Evolutionary conservation across 192 early-diverging fungal genomes (phyloP).

Genomic region (Phlyctochytrium bullatum): DNA sequence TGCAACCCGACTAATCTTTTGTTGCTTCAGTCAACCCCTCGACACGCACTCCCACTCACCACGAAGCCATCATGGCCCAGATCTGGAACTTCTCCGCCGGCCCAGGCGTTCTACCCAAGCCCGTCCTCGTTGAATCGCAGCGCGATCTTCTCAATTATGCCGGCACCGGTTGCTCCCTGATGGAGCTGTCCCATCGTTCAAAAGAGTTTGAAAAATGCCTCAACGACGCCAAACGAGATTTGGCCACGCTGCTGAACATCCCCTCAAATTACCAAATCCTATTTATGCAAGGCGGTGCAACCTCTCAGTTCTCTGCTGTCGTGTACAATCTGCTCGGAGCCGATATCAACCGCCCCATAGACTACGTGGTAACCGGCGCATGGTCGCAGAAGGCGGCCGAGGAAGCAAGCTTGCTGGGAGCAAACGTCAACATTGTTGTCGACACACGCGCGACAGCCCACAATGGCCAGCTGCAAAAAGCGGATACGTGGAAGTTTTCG

Average conservation of each 20-base stretch:
- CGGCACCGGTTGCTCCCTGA: constrained; percentile 81
- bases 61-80: neutral
- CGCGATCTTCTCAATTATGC: constrained; percentile 79
- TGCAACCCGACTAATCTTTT: too few species aligned
- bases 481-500: constrained; percentile 65
- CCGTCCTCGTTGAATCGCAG: constrained; percentile 83
- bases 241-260: constrained; percentile 71
- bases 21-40: too few species aligned
- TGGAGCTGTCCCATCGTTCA: constrained; percentile 96
- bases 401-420: constrained; percentile 81
- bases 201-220: constrained; percentile 76
- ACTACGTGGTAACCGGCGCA: constrained; percentile 87
- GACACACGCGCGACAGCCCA: constrained; percentile 62
- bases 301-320: constrained; percentile 86
- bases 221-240: constrained; percentile 67
- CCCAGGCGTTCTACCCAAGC: constrained; percentile 80
- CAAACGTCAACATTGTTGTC: constrained; percentile 70
- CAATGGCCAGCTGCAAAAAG: constrained; percentile 52
- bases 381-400: constrained; percentile 87
- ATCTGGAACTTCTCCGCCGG: constrained; percentile 68
- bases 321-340: constrained; percentile 80
- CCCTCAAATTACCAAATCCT: constrained; percentile 74
- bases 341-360: constrained; percentile 50
- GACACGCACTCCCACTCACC: neutral
- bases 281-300: constrained; percentile 92